Base-by-base conservation (phyloP, 805 yeast genomes). In the Wickerhamomyces ciferrii region DNA sequence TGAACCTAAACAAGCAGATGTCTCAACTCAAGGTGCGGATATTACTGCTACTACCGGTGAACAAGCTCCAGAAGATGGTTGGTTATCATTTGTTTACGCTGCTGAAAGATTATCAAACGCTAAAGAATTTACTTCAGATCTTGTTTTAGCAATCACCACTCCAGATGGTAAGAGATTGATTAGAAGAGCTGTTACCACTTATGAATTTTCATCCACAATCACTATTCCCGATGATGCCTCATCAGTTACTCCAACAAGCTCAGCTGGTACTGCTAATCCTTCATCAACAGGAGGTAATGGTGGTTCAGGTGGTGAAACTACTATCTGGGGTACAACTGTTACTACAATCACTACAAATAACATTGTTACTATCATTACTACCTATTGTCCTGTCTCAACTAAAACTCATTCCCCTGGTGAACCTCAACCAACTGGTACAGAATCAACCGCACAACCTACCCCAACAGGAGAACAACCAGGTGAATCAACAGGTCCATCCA, bases 301-400 rank as follows among this genome's bases (percentile, higher is more conserved):
- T 23, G 17, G 20, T 27, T n/a, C n/a, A n/a, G 19, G 18, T 13
- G 15, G 39, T 23, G 25, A 20, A 19, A 44, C 51, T n/a, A 42
- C 46, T 9, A 35, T 39, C 29, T 55, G 25, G 60, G 55, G 24
- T 58, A 56, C 43, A 53, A 49, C 44, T 42, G 50, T 38, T 48
- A 52, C 56, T 46, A 54, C 52, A 53, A 54, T 41, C 46, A 54
- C 40, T 34, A 48, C 20, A 18, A 21, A 29, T 17, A 23, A 36
- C 31, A 32, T n/a, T 32, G 32, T 43, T 39, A 42, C 51, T 3
- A n/a, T 49, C 61, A 69, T 52, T 56, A 61, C 60, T 48, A 60
- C 53, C 52, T 67, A 43, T 65, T 63, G 46, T 27, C 42, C 47
- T 17, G n/a, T 45, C 35, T 39, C 49, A 10, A 41, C 53, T 44